These are phyloP conservation scores for Zelonia costaricensis DNA, from an alignment of 208 protist species.

Conservation along the genomic window DNA sequence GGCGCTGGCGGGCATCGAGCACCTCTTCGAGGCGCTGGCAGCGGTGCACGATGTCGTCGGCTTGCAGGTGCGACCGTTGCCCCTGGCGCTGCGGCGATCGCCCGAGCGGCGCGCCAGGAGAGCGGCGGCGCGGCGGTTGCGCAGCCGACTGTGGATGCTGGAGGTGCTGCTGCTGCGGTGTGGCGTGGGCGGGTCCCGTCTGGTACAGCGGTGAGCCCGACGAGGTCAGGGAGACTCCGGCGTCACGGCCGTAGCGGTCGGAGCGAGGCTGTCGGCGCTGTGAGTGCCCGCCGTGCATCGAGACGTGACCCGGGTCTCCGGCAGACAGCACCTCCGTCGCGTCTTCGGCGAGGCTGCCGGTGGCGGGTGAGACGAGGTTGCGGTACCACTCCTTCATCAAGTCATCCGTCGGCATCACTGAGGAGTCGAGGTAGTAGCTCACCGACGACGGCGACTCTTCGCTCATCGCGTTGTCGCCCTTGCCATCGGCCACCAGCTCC, in stretches of 20 bases:
- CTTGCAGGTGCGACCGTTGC: slow-evolving; percentile 15
- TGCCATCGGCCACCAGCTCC: not conserved
- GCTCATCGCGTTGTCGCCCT: slow-evolving; percentile 10
- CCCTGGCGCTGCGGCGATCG: not conserved
- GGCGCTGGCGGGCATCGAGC: slow-evolving; percentile 26
- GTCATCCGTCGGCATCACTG: slow-evolving; percentile 34
- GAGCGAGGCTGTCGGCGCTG: slow-evolving; percentile 1
- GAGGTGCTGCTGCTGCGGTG: not conserved
- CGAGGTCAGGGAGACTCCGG: slow-evolving; percentile 7
- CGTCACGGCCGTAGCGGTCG: not conserved
- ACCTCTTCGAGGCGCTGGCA: slow-evolving; percentile 30
- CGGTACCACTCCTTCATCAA: slow-evolving; percentile 46
- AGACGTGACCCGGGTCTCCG: slow-evolving; percentile 13
- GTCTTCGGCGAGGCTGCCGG: slow-evolving; percentile 10
- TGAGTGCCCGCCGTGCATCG: not conserved
- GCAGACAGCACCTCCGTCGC: slow-evolving; percentile 10
- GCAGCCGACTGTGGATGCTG: not conserved
- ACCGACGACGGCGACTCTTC: slow-evolving; percentile 25
- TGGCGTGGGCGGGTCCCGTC: not conserved
- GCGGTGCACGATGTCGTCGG: slow-evolving; percentile 33
- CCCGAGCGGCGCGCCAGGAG: too few relatives aligned
- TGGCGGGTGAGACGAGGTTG: slow-evolving; percentile 33
- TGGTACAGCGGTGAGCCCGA: slow-evolving; percentile 7
- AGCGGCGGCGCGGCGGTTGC: too few relatives aligned
- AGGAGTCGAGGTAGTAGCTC: slow-evolving; percentile 35